A percentile compares a stretch with the other conserved stretches of the same genome.
phyloP scores from a whole-genome alignment of 148 eudicot species.

The Linanthus parryae region DNA sequence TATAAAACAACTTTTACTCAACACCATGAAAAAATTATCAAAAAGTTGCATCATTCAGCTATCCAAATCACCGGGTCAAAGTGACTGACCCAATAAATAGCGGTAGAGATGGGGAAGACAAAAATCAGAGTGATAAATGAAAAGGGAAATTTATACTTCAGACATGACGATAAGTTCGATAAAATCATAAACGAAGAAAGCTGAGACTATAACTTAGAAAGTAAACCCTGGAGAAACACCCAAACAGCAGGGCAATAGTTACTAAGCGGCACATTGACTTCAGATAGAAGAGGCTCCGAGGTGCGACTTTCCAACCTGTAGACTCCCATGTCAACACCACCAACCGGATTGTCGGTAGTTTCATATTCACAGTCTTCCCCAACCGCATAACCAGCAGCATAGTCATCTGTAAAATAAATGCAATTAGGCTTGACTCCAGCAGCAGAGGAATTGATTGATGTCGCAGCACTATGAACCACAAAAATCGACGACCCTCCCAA shows the following conservation, averaged over 20 bases:
- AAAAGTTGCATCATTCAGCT: too few relatives aligned
- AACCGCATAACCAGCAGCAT: not conserved
- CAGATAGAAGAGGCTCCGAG: not conserved
- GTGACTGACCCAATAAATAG: too few relatives aligned
- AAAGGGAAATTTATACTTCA: too few relatives aligned
- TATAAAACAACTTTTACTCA: too few relatives aligned
- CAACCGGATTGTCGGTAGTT: not conserved
- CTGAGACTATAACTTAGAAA: too few relatives aligned
- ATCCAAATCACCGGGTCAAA: too few relatives aligned
- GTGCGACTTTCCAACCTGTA: not conserved
- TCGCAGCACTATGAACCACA: not conserved
- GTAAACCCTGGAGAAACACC: too few relatives aligned
- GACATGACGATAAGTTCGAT: too few relatives aligned
- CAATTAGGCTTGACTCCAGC: not conserved
- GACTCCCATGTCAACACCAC: not conserved
- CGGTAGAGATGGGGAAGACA: too few relatives aligned
- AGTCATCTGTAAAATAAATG: not conserved
- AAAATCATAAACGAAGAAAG: too few relatives aligned
- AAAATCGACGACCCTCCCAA: not conserved
- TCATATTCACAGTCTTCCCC: not conserved
- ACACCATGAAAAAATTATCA: too few relatives aligned
- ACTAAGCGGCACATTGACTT: not conserved
- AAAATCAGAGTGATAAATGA: too few relatives aligned
- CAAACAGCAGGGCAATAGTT: not conserved
- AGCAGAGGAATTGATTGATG: not conserved